Evolutionary conservation across 1,139 yeast genomes (phyloP).

Genomic region (Yamadazyma aaseri): DNA sequence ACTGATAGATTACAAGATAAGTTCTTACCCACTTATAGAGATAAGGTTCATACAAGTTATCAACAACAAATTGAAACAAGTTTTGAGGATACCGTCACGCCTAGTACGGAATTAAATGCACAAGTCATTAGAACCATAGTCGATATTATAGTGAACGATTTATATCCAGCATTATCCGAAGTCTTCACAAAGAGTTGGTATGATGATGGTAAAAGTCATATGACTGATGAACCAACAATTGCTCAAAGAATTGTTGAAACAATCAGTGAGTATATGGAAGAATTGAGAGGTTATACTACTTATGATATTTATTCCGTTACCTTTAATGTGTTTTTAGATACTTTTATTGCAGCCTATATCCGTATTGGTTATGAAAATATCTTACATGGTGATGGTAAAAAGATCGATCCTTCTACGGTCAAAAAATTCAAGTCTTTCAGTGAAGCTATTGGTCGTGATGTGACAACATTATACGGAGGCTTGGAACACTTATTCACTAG

Average conservation of each 20-base stretch:
- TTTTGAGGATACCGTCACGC: conserved; percentile 66
- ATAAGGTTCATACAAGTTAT: conserved; percentile 65
- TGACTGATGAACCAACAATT: conserved; percentile 37
- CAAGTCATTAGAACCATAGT: conserved; percentile 63
- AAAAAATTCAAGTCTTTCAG: conserved; percentile 41
- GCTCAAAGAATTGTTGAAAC: conserved; percentile 67
- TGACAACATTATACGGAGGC: conserved; percentile 60
- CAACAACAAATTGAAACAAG: conserved; percentile 53
- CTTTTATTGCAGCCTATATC: conserved; percentile 45
- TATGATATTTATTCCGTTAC: conserved; percentile 47
- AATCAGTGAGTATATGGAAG: conserved; percentile 70
- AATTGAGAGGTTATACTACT: conserved; percentile 51
- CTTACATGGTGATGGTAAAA: conserved; percentile 48
- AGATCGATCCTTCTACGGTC: conserved; percentile 58
- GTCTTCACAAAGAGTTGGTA: conserved; percentile 46
- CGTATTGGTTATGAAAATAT: conserved; percentile 46
- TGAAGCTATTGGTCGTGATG: conserved; percentile 55
- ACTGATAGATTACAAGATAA: conserved; percentile 81
- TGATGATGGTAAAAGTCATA: conserved; percentile 38
- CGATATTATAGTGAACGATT: conserved; percentile 70
- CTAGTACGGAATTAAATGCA: conserved; percentile 75
- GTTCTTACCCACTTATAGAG: conserved; percentile 62
- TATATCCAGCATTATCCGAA: conserved; percentile 42
- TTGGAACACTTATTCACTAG: conserved; percentile 53
- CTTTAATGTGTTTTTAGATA: conserved; percentile 43